These are phyloP conservation scores for Marasmius fiardii DNA, from an alignment of 1,284 basidiomycete species.

Conservation along the genomic window DNA sequence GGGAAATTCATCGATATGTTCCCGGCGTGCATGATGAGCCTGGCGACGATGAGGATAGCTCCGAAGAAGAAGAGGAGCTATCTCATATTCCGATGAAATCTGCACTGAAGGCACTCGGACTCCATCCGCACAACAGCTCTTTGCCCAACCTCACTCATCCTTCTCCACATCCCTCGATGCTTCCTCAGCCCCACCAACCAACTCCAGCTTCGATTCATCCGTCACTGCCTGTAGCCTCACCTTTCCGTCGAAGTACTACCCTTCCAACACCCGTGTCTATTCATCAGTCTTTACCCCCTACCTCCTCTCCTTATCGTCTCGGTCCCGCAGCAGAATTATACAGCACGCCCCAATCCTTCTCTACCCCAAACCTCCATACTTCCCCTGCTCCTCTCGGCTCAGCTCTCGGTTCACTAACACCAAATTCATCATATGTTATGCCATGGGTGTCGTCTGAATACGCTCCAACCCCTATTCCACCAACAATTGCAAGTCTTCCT, in stretches of 20 bases:
- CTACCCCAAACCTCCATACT: not conserved
- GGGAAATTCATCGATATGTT: not conserved
- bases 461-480: not conserved
- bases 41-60: not conserved
- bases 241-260: not conserved
- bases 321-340: not conserved
- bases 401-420: not conserved
- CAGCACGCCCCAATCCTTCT: not conserved
- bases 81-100: not conserved
- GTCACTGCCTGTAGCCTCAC: not conserved
- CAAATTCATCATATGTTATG: not conserved
- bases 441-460: not conserved
- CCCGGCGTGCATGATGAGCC: not conserved
- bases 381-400: not conserved
- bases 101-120: not conserved
- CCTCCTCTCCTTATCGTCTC: not conserved
- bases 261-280: not conserved
- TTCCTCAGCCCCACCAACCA: not conserved
- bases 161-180: not conserved
- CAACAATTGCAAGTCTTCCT: not conserved
- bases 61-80: not conserved
- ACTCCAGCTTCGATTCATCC: not conserved
- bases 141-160: not conserved
- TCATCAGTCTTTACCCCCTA: not conserved
- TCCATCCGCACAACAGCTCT: not conserved